phyloP scores from a whole-genome alignment of 2,329 filamentous ascomycete genomes.

The Microsporum ferrugineum region DNA sequence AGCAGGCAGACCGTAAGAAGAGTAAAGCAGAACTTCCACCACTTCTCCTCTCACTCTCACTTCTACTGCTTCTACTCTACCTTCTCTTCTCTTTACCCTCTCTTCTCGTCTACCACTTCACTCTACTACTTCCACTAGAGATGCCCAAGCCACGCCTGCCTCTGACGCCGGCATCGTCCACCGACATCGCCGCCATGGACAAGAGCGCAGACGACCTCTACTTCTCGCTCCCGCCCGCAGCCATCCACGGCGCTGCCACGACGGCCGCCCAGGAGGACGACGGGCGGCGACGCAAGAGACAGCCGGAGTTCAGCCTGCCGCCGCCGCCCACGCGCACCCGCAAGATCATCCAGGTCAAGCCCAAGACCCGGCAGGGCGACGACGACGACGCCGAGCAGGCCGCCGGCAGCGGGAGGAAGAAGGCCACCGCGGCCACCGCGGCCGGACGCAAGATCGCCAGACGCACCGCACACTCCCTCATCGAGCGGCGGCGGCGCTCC shows the following conservation, averaged over 20 bases:
- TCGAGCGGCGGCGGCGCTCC: slow-evolving; percentile 75
- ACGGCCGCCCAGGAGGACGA: slow-evolving; percentile 12
- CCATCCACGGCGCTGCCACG: slow-evolving; percentile 15
- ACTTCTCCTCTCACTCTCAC: too few species aligned
- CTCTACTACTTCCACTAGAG: background rate
- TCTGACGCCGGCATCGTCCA: slow-evolving; percentile 68
- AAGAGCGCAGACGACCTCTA: slow-evolving; percentile 45
- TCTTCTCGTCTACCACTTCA: background rate
- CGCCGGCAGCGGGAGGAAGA: slow-evolving; percentile 47
- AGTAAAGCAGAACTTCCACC: background rate
- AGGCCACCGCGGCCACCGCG: slow-evolving; percentile 55
- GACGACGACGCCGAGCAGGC: slow-evolving; percentile 15
- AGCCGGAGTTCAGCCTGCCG: slow-evolving; percentile 59
- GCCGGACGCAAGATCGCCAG: slow-evolving; percentile 89
- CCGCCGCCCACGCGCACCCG: slow-evolving; percentile 83
- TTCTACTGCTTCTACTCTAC: background rate
- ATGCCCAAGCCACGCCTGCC: slow-evolving; percentile 56
- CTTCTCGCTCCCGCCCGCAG: slow-evolving; percentile 68
- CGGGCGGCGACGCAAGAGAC: slow-evolving; percentile 29
- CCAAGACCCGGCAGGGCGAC: slow-evolving; percentile 30
- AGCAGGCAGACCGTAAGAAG: background rate
- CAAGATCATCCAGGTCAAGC: slow-evolving; percentile 99
- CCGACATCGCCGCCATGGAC: slow-evolving; percentile 55
- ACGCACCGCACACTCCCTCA: slow-evolving; percentile 92
- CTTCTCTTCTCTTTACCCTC: background rate